Conservation (phyloP, 305 asterid species). For the Coffea humblotiana region DNA sequence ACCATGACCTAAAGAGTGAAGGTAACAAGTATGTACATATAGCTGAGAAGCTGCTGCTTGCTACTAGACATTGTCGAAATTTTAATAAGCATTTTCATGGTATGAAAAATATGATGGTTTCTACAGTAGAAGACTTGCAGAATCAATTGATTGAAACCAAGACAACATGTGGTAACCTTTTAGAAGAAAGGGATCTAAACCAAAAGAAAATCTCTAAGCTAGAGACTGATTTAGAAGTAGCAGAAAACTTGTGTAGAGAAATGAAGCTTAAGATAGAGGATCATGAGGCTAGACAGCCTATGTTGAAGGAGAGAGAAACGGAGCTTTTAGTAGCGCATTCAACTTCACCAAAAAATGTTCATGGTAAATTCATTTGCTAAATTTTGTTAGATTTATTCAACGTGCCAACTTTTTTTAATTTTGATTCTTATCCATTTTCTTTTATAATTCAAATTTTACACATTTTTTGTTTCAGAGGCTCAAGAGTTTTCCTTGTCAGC, state of each 20-base stretch:
- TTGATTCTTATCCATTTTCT: conserved; percentile 21
- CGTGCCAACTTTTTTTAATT: conserved; percentile 6
- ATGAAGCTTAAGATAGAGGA: conserved; percentile 49
- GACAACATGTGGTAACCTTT: conserved; percentile 40
- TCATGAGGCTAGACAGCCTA: conserved; percentile 47
- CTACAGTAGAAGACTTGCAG: conserved; percentile 46
- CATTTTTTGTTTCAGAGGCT: conserved; percentile 51
- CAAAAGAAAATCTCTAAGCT: conserved; percentile 49
- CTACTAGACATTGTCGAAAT: conserved; percentile 52
- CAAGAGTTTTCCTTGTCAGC: conserved; percentile 55
- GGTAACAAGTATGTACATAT: conserved; percentile 40
- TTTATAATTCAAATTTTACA: conserved; percentile 12
- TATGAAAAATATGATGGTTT: conserved; percentile 37
- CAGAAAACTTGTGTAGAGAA: conserved; percentile 43
- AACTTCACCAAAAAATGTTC: conserved; percentile 44
- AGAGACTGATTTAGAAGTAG: conserved; percentile 60
- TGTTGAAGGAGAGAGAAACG: conserved; percentile 49
- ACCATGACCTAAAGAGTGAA: conserved; percentile 31
- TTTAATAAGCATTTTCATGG: conserved; percentile 46
- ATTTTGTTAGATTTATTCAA: conserved; percentile 23
- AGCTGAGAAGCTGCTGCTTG: conserved; percentile 63
- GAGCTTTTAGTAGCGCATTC: conserved; percentile 46
- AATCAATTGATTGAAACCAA: conserved; percentile 54
- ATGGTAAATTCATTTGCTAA: conserved; percentile 41
- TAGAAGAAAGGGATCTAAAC: conserved; percentile 60